phyloP scores from a whole-genome alignment of 225 moss, liverwort and hornwort genomes.

The Marchantia polymorpha region DNA sequence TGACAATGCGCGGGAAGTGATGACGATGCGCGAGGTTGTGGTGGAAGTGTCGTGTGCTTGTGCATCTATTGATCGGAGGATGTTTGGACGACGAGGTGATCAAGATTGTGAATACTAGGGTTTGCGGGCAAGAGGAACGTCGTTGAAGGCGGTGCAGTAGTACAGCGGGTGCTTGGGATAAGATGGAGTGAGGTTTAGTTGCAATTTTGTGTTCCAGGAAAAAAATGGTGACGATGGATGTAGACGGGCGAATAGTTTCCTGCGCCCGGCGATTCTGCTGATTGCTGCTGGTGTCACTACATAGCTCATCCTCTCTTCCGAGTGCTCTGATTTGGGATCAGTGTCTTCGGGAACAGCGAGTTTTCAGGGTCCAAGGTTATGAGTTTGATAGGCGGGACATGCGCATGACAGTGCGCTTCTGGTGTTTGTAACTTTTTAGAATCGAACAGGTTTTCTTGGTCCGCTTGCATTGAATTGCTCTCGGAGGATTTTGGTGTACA shows the following conservation, averaged over 20 bases:
- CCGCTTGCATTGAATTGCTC: no score
- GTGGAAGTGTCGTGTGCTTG: not conserved
- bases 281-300: no score
- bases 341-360: no score
- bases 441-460: no score
- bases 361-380: no score
- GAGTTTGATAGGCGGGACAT: no score
- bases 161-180: not conserved
- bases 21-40: not conserved
- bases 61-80: not conserved
- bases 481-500: not conserved
- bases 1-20: no score
- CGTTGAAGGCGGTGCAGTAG: not conserved
- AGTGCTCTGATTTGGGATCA: no score
- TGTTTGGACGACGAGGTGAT: not conserved
- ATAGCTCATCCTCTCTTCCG: no score
- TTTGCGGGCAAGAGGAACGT: not conserved
- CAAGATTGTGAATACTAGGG: not conserved
- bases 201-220: not conserved
- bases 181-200: not conserved
- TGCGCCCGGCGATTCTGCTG: not conserved
- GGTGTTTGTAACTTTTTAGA: no score
- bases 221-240: constrained; percentile 52
- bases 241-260: constrained; percentile 37
- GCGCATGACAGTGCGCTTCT: no score